Evolutionary conservation across 2,329 filamentous ascomycete genomes (phyloP).

Genomic region (Nemania diffusa): DNA sequence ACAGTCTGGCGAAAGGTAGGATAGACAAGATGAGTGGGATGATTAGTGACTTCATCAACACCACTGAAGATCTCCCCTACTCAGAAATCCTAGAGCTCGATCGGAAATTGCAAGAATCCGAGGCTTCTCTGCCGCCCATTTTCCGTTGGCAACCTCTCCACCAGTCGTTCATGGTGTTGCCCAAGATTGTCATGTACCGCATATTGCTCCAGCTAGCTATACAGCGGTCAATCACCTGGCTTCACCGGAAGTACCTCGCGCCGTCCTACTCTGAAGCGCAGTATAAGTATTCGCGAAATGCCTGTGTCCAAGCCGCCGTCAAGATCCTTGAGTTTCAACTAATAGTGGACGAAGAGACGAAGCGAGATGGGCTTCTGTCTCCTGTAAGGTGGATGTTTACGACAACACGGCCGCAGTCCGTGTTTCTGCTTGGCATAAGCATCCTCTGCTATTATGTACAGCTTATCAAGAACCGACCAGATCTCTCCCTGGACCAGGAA

Average conservation of each 20-base stretch:
- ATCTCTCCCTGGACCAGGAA: too few species aligned
- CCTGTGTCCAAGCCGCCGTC: slow-evolving; percentile 2
- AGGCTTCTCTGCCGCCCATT: slow-evolving; percentile 1
- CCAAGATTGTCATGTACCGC: slow-evolving; percentile 5
- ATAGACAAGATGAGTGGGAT: not conserved
- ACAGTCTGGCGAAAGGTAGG: slow-evolving; percentile 57
- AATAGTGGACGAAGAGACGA: slow-evolving; percentile 16
- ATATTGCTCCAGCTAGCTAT: slow-evolving; percentile 2
- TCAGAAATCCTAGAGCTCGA: slow-evolving; percentile 3
- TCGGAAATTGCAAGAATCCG: not conserved
- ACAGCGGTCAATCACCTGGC: slow-evolving; percentile 2
- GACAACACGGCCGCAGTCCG: too few species aligned
- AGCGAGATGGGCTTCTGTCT: slow-evolving; percentile 6
- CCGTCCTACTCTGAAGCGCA: not conserved
- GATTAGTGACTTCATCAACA: slow-evolving; percentile 3
- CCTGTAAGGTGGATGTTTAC: slow-evolving; percentile 2
- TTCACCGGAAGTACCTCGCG: slow-evolving; percentile 12
- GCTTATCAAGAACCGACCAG: too few species aligned
- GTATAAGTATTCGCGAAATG: not conserved
- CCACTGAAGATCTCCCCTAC: slow-evolving; percentile 3
- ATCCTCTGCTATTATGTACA: slow-evolving; percentile 14
- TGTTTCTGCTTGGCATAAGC: slow-evolving; percentile 4
- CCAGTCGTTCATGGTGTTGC: not conserved
- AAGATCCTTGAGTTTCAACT: slow-evolving; percentile 2
- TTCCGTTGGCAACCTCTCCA: slow-evolving; percentile 10